Conservation (phyloP, 2,329 filamentous ascomycete genomes). For the Paracoccidioides brasiliensis region DNA sequence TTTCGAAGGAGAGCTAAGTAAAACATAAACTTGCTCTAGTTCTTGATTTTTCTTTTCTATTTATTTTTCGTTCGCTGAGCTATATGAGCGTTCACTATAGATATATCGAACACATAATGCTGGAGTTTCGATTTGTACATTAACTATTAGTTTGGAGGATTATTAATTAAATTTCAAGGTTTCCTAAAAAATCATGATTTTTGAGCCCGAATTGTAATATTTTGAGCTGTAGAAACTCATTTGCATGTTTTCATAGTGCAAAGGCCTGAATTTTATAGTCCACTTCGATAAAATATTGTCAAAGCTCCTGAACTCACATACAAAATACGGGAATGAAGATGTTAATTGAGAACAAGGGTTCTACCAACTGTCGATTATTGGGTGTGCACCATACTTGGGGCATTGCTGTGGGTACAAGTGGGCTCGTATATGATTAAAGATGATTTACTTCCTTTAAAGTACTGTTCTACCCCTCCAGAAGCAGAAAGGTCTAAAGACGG, state of each 20-base stretch:
- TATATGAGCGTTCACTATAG: neutral
- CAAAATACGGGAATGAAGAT: too few relatives aligned
- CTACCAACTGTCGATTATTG: too few relatives aligned
- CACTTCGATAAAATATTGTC: neutral
- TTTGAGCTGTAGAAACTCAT: neutral
- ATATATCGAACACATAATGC: neutral
- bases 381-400: too few relatives aligned
- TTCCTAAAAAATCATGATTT: neutral
- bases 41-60: neutral
- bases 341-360: too few relatives aligned
- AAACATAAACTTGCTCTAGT: too few relatives aligned
- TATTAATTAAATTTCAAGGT: neutral
- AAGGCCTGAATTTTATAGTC: neutral
- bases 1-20: neutral
- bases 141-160: neutral
- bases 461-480: too few relatives aligned
- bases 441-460: too few relatives aligned
- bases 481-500: too few relatives aligned
- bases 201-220: neutral
- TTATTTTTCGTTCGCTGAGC: neutral
- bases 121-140: neutral
- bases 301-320: too few relatives aligned
- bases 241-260: neutral
- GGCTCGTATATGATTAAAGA: too few relatives aligned
- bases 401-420: too few relatives aligned